Conservation (phyloP, 1,284 basidiomycete genomes). For the Cyathus olla region DNA sequence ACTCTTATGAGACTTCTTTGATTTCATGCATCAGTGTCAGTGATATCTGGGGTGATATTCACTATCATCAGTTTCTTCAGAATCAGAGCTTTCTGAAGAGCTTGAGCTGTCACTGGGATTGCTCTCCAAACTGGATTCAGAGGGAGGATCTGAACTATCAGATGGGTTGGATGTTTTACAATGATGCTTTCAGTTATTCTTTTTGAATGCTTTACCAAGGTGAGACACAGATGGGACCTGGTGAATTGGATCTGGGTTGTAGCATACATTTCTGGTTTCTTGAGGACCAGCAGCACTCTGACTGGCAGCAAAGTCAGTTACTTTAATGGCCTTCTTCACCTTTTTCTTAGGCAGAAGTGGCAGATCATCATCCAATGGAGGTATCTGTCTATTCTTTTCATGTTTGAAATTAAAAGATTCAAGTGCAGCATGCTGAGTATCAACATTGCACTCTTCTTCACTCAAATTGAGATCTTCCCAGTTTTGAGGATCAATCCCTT, state of each 20-base stretch:
- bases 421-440: background rate
- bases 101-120: background rate
- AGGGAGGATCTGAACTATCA: background rate
- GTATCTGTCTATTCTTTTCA: background rate
- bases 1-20: background rate
- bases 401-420: background rate
- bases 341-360: background rate
- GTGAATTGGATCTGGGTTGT: background rate
- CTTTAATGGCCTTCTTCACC: background rate
- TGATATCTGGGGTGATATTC: background rate
- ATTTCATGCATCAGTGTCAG: too few species aligned
- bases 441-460: conserved; percentile 2
- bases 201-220: background rate
- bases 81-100: background rate
- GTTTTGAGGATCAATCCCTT: conserved; percentile 6
- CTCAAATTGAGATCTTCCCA: conserved; percentile 6
- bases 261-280: background rate
- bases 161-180: background rate
- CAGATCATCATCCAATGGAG: background rate
- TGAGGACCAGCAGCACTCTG: background rate
- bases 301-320: background rate
- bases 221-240: background rate
- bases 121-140: background rate
- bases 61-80: background rate
- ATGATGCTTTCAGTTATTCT: background rate